Conservation (phyloP, 305 asterid genomes). For the Solanum hybrid region DNA sequence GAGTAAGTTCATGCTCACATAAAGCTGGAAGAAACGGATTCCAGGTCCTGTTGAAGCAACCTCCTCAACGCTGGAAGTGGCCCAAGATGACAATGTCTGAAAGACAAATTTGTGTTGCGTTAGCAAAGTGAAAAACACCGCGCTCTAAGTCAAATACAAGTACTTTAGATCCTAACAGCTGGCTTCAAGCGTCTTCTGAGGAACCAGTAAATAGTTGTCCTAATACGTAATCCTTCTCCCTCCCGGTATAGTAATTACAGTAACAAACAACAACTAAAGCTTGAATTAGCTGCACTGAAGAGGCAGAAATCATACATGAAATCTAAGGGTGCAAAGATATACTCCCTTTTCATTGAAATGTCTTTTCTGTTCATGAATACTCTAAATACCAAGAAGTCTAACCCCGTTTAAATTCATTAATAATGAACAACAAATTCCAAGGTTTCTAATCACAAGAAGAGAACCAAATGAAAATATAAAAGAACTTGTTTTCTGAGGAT, state of each 20-base stretch:
- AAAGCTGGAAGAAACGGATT: slow-evolving; percentile 92
- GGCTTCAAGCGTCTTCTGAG: not conserved
- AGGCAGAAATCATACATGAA: not conserved
- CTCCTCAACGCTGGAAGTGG: slow-evolving; percentile 94
- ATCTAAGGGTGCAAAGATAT: not conserved
- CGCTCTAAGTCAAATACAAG: not conserved
- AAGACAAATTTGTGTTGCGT: slow-evolving; percentile 12
- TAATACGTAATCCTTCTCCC: not conserved
- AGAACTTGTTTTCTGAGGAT: not conserved
- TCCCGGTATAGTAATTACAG: not conserved
- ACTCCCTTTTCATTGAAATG: not conserved
- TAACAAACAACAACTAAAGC: not conserved
- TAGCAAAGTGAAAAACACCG: not conserved
- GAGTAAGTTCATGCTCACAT: slow-evolving; percentile 36
- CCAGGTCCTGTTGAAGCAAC: slow-evolving; percentile 98
- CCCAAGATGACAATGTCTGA: slow-evolving; percentile 94
- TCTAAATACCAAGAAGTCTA: not conserved
- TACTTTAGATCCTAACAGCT: not conserved
- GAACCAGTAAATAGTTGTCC: not conserved
- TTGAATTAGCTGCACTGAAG: not conserved
- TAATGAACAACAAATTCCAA: not conserved
- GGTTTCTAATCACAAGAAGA: not conserved
- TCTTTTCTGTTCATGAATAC: not conserved
- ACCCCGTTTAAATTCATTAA: not conserved
- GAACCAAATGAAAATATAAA: not conserved